Evolutionary conservation across 208 protist genomes (phyloP).

Genomic region (Crithidia bombi): DNA sequence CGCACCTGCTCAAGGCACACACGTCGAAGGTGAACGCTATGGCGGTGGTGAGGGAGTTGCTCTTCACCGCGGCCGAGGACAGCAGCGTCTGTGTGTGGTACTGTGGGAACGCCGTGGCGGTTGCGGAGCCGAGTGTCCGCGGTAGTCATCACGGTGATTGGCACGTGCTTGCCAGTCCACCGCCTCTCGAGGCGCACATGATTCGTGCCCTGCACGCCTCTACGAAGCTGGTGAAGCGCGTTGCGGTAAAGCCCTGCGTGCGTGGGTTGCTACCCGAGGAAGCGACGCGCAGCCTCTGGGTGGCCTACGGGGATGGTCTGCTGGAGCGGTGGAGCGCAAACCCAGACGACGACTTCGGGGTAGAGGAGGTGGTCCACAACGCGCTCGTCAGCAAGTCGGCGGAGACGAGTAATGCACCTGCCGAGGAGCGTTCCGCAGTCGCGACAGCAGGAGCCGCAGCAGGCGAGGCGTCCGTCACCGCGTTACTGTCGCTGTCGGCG

Average conservation of each 20-base stretch:
- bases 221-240: conserved; percentile 51
- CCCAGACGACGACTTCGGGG: conserved; percentile 84
- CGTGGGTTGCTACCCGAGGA: conserved; percentile 58
- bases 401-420: background rate
- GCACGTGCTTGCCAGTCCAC: background rate
- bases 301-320: conserved; percentile 77
- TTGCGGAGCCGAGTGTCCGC: background rate
- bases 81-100: conserved; percentile 73
- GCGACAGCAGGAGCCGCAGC: background rate
- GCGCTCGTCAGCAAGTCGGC: conserved; percentile 21
- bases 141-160: background rate
- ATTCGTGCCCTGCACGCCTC: conserved; percentile 1
- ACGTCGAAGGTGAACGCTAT: conserved; percentile 61
- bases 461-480: conserved; percentile 27
- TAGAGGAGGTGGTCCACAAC: conserved; percentile 77
- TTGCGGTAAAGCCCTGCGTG: conserved; percentile 61
- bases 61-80: conserved; percentile 87
- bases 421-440: background rate
- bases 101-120: conserved; percentile 11
- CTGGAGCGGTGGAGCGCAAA: conserved; percentile 88
- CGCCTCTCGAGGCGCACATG: background rate
- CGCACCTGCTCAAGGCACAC: conserved; percentile 56
- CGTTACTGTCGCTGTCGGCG: conserved; percentile 51
- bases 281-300: conserved; percentile 71
- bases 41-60: conserved; percentile 53